Conservation (phyloP, 345 rosid genomes). For the Rubroshorea leprosula region DNA sequence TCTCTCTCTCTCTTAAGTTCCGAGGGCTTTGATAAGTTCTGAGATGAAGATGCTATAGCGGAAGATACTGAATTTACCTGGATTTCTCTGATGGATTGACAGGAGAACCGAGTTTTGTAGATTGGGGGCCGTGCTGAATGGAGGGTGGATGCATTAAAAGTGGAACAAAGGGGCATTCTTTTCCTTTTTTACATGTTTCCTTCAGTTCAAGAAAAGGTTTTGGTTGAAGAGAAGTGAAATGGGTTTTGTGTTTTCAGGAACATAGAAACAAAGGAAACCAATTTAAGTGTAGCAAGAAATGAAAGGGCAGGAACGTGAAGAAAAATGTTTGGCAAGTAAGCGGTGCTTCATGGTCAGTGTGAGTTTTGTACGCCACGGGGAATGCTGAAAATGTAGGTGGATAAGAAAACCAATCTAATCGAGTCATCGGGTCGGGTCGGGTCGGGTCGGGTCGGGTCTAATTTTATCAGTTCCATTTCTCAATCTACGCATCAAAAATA, state of each 20-base stretch:
- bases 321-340: no score
- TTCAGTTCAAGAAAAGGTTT: no score
- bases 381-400: not conserved
- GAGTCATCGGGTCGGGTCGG: no score
- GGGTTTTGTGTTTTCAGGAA: not conserved
- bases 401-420: not conserved
- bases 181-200: not conserved
- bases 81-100: conserved; percentile 38
- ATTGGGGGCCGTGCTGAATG: conserved; percentile 28
- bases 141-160: conserved; percentile 33
- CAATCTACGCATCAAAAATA: no score
- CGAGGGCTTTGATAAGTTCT: conserved; percentile 17
- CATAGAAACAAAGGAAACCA: not conserved
- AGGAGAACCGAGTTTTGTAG: conserved; percentile 26
- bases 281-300: no score
- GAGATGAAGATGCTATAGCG: conserved; percentile 18
- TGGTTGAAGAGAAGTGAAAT: not conserved
- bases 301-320: no score
- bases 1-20: conserved; percentile 27
- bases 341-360: no score
- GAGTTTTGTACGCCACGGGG: no score
- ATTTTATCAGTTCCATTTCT: no score
- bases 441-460: no score
- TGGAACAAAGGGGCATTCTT: conserved; percentile 43
- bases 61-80: conserved; percentile 48